A percentile compares a stretch with the other conserved stretches of the same genome.
Conservation (phyloP, 768 basidiomycete species). For the Chiua virens region DNA sequence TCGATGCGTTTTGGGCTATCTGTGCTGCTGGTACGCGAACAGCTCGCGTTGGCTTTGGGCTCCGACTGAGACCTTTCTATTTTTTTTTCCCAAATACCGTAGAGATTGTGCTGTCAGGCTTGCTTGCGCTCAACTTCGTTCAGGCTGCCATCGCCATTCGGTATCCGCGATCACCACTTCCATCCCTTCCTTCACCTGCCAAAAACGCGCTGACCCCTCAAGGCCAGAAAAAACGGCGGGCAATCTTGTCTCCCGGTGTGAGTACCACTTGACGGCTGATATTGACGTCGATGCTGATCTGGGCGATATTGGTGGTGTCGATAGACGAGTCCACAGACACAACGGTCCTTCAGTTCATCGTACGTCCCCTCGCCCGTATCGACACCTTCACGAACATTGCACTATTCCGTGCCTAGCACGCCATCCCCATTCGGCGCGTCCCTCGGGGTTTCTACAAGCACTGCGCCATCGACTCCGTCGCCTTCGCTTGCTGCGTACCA, state of each 20-base stretch:
- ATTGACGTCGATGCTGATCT: background rate
- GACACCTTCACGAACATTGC: conserved; percentile 33
- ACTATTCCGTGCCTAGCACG: conserved; percentile 37
- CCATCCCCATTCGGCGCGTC: conserved; percentile 39
- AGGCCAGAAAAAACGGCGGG: conserved; percentile 27
- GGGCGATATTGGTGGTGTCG: background rate
- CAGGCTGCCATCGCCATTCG: conserved; percentile 37
- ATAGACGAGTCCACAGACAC: conserved; percentile 27
- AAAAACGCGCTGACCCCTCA: conserved; percentile 24
- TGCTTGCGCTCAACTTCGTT: conserved; percentile 35
- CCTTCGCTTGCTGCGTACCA: conserved; percentile 42
- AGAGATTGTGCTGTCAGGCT: conserved; percentile 32
- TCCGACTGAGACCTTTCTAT: background rate
- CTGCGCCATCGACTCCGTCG: conserved; percentile 35
- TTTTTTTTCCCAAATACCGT: background rate
- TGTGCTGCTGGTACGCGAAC: conserved; percentile 33
- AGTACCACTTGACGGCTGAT: background rate
- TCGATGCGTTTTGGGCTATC: conserved; percentile 16
- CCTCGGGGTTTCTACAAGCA: conserved; percentile 28
- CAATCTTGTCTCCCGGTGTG: conserved; percentile 24
- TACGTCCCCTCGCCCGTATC: conserved; percentile 31
- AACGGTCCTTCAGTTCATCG: conserved; percentile 30
- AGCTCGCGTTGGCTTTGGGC: background rate
- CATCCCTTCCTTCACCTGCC: conserved; percentile 25
- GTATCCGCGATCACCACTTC: conserved; percentile 34